Evolutionary conservation across 305 asterid genomes (phyloP).

Genomic region (Fraxinus xanthoxyloides): DNA sequence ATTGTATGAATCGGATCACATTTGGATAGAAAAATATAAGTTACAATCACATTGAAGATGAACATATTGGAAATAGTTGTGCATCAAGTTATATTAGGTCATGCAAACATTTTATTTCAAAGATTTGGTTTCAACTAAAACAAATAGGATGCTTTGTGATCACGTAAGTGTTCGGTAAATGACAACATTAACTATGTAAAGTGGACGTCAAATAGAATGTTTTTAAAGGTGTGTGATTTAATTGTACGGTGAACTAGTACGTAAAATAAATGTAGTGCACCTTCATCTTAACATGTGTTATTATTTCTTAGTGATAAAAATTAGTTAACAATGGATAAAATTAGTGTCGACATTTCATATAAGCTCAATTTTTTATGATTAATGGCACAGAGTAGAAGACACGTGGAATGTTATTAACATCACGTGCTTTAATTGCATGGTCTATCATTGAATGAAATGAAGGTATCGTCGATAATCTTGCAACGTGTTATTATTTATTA

Average conservation of each 20-base stretch:
- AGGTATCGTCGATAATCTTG: not conserved
- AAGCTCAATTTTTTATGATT: not conserved
- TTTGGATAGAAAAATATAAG: constrained; percentile 31
- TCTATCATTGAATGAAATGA: not conserved
- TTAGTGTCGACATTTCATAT: not conserved
- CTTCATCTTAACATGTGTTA: constrained; percentile 4
- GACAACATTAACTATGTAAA: not conserved
- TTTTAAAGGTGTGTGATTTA: not conserved
- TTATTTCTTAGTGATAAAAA: not conserved
- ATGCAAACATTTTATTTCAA: not conserved
- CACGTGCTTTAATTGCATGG: not conserved
- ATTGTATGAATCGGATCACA: constrained; percentile 31
- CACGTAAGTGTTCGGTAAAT: not conserved
- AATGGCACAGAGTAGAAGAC: not conserved
- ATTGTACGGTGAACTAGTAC: not conserved
- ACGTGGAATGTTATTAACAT: not conserved
- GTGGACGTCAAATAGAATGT: not conserved
- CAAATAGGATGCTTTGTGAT: not conserved
- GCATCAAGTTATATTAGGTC: not conserved
- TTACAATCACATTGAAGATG: constrained; percentile 52
- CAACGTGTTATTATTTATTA: not conserved
- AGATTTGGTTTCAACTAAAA: not conserved
- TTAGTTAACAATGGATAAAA: not conserved
- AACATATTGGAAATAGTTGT: constrained; percentile 35
- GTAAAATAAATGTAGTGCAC: not conserved